Evolutionary conservation across 257 asterid species (phyloP).

Genomic region (Solanum rostratum): DNA sequence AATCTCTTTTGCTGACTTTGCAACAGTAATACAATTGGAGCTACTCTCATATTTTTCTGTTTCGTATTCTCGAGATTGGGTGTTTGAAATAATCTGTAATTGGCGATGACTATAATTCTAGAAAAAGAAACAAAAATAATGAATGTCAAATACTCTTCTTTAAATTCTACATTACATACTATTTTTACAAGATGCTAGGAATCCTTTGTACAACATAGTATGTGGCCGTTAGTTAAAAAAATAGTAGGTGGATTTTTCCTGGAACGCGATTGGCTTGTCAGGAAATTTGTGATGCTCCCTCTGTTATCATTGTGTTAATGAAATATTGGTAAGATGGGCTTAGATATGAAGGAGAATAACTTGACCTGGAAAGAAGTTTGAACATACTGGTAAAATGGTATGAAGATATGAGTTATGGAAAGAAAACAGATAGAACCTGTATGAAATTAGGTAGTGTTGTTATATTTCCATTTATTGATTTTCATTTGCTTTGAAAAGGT

Average conservation of each 20-base stretch:
- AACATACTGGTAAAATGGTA: not conserved
- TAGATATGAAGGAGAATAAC: not conserved
- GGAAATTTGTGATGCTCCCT: not conserved
- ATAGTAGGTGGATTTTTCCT: not conserved
- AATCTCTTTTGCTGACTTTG: not conserved
- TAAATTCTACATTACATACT: not conserved
- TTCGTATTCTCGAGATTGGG: not conserved
- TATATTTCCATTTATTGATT: not conserved
- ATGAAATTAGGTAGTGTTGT: not conserved
- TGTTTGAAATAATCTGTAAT: not conserved
- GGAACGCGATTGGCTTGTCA: not conserved
- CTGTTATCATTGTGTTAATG: not conserved
- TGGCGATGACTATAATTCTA: not conserved
- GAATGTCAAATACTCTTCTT: not conserved
- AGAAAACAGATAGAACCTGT: not conserved
- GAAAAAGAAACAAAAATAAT: not conserved
- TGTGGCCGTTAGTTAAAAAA: not conserved
- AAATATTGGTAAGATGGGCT: not conserved
- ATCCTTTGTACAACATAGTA: not conserved
- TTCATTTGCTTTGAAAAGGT: not conserved
- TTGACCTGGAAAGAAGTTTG: not conserved
- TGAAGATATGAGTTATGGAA: not conserved
- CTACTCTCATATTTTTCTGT: not conserved
- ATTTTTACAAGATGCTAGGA: not conserved
- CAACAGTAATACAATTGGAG: not conserved